A percentile compares a stretch with the other conserved stretches of the same genome.
Evolutionary conservation across 108 stramenopile genomes (phyloP).

Genomic region (Fistulifera pelliculosa): DNA sequence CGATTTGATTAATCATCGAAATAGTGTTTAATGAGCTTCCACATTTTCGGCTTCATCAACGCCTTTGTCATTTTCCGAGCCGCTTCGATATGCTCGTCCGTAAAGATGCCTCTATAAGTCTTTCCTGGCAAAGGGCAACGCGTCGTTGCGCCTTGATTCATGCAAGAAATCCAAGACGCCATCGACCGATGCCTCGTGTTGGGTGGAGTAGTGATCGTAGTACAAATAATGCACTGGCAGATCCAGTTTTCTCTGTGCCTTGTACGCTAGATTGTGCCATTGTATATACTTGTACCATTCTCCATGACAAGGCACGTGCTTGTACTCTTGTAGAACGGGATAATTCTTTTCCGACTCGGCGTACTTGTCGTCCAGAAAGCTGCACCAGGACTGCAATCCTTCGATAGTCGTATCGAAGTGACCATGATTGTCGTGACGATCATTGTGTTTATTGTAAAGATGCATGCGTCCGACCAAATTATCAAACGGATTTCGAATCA

Average conservation of each 20-base stretch:
- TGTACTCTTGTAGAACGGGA: neutral
- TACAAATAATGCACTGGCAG: conserved; percentile 7
- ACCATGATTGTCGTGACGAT: conserved; percentile 5
- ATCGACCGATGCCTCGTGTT: neutral
- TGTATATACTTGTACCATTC: conserved; percentile 55
- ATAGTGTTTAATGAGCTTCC: conserved; percentile 3
- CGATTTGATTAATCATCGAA: neutral
- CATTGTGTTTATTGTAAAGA: conserved; percentile 9
- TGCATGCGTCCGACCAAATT: conserved; percentile 52
- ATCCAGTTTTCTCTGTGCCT: neutral
- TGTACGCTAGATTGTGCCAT: conserved; percentile 58
- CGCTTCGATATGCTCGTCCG: neutral
- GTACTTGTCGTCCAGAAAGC: conserved; percentile 9
- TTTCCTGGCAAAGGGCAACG: neutral
- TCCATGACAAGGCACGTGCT: conserved; percentile 19
- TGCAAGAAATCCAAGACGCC: neutral
- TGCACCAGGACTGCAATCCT: conserved; percentile 15
- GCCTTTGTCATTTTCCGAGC: neutral
- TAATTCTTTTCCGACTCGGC: conserved; percentile 10
- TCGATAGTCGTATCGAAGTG: conserved; percentile 2
- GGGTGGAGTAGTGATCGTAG: conserved; percentile 2
- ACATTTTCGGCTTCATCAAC: neutral
- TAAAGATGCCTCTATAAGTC: neutral
- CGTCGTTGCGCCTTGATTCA: neutral
- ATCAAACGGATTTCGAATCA: conserved; percentile 56